Conservation (phyloP, 805 yeast species). For the Suhomyces vadensis region DNA sequence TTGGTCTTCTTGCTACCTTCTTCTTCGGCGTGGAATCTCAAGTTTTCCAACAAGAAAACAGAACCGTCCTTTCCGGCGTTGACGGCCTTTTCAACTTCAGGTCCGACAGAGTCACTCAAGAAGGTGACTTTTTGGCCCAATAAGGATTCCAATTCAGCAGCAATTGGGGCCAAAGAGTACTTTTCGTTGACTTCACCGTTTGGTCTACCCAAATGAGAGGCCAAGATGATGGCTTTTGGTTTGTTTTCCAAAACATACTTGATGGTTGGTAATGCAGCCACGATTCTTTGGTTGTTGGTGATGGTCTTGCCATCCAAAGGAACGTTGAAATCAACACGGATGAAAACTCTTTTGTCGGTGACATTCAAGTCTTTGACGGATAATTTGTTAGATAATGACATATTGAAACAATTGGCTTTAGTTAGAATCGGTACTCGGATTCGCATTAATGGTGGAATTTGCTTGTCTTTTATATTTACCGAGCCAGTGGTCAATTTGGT, state of each 20-base stretch:
- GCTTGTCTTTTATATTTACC: neutral
- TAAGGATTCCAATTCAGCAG: slow-evolving; percentile 80
- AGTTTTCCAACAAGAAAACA: slow-evolving; percentile 90
- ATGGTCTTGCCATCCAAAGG: slow-evolving; percentile 94
- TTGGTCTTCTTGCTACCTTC: slow-evolving; percentile 86
- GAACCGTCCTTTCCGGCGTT: slow-evolving; percentile 74
- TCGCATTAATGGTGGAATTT: slow-evolving; percentile 12
- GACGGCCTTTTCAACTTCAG: slow-evolving; percentile 80
- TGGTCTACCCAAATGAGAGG: slow-evolving; percentile 99
- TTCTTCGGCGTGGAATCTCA: slow-evolving; percentile 97
- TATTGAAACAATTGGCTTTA: slow-evolving; percentile 25
- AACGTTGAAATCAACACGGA: slow-evolving; percentile 96
- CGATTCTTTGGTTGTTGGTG: slow-evolving; percentile 99
- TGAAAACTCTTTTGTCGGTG: slow-evolving; percentile 92
- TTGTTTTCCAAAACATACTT: slow-evolving; percentile 88
- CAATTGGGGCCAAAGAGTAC: slow-evolving; percentile 92
- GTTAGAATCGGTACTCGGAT: slow-evolving; percentile 10
- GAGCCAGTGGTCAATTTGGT: slow-evolving; percentile 1
- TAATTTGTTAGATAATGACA: slow-evolving; percentile 93
- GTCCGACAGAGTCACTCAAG: slow-evolving; percentile 90
- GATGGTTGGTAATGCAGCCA: slow-evolving; percentile 98
- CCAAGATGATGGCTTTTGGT: slow-evolving; percentile 89
- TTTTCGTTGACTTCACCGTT: slow-evolving; percentile 87
- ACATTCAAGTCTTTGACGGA: slow-evolving; percentile 89
- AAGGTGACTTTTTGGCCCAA: slow-evolving; percentile 72